phyloP scores from a whole-genome alignment of 1,284 basidiomycete species.

The Pyrrhoderma noxium region DNA sequence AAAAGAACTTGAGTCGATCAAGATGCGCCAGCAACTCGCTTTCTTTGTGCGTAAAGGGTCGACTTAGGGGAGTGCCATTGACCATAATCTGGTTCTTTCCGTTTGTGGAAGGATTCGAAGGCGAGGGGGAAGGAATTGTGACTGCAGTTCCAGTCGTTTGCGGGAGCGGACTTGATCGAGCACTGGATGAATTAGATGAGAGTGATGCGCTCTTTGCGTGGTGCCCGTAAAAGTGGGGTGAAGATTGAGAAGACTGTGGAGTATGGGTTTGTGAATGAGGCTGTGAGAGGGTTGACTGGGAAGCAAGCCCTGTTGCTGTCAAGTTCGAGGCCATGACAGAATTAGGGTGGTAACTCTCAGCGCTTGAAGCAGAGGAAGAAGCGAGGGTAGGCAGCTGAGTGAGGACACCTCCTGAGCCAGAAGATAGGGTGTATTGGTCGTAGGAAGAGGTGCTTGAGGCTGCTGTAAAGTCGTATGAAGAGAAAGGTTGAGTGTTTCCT shows the following conservation, averaged over 20 bases:
- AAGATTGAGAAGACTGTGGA: not conserved
- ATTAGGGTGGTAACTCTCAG: not conserved
- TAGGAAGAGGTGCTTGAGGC: slow-evolving; percentile 3
- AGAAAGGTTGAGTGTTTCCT: not conserved
- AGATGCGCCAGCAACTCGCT: slow-evolving; percentile 63
- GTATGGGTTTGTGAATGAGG: slow-evolving; percentile 3
- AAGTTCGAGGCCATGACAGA: not conserved
- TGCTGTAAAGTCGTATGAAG: slow-evolving; percentile 9
- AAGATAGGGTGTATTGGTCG: not conserved
- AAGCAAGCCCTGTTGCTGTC: not conserved
- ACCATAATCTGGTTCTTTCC: slow-evolving; percentile 1
- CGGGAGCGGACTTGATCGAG: slow-evolving; percentile 1
- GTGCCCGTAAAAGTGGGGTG: not conserved
- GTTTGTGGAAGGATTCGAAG: not conserved
- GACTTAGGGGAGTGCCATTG: slow-evolving; percentile 29
- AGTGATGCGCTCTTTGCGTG: slow-evolving; percentile 2
- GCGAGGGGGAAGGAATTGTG: not conserved
- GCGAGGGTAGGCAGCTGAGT: not conserved
- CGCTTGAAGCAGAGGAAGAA: not conserved
- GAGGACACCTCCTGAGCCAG: too few species aligned
- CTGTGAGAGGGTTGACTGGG: not conserved
- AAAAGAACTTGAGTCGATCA: slow-evolving; percentile 77
- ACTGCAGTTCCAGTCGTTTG: not conserved
- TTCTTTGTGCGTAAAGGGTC: slow-evolving; percentile 54
- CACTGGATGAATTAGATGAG: slow-evolving; percentile 6